Evolutionary conservation across 2,329 filamentous ascomycete species (phyloP), one percentile per base, ranked within the genome.

Genomic region (Hymenoscyphus repandus): DNA sequence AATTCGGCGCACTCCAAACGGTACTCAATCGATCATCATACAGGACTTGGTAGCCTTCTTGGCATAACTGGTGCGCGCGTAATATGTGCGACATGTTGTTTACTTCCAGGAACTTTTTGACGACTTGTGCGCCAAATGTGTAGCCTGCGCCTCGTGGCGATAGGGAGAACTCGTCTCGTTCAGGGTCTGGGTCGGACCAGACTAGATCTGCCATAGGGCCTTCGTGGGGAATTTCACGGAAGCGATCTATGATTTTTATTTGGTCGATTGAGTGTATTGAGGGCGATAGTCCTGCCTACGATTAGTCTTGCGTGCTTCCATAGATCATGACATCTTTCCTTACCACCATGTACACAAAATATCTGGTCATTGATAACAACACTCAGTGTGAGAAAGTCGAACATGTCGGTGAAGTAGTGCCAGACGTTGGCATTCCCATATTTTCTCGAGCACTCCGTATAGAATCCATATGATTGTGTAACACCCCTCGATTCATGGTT

Each of bases 371-470:
- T 95, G 68, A 99, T 99, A 57, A 99, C 92, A 54, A 97, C 95
- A 63, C 89, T 95, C 51, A 99, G 76, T 6, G 92, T 97, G 57
- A 99, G 77, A 70, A 95, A 99, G 72, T 99, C 93, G 71, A 99
- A 99, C 91, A 99, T 97, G 73, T 99, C 93, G 59, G 93, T 99
- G 68, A 99, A 99, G 70, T 97, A 93, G 71, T 99, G 93, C 93
- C 93, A 99, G 18, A 99, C 93, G 64, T 93, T 96, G 57, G 93
- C 90, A 66, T 96, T 97, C 68, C 93, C 93, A 71, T 99, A 99
- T 72, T 99, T 99, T 61, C 93, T 86, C 17, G 88, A 90, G 71
- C 93, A 99, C 68, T 99, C 93, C 18, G 93, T 97, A 69, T 99
- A 99, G 74, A 99, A 99, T 51, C 93, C 93, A 71, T 99, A 99